Base-by-base conservation (phyloP, 768 basidiomycete genomes). In the Panaeolus papilionaceus region DNA sequence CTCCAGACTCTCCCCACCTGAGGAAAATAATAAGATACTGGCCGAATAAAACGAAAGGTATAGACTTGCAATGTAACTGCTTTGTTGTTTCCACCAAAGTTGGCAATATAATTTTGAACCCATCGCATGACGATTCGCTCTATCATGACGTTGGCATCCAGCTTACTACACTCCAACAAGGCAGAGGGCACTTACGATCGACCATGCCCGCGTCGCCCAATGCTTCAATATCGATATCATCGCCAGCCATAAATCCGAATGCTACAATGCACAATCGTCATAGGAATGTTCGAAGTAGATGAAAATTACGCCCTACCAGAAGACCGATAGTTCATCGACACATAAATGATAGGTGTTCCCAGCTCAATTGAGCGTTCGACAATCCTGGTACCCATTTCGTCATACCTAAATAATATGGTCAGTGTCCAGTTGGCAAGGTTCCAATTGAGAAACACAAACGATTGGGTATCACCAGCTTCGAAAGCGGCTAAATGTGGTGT, bases 31-130 rank as follows among this genome's bases (percentile, higher is more conserved):
- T 10, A 2, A 5, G 11, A 16, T 23, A 1, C 5, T 20, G 61
- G 23, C 28, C 20, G 9, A 12, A 16, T 2, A 9, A 1, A 11
- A 2, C 5, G 12, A 3, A 37, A 14, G 1, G 9, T 12, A 38
- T 45, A 12, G 3, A 54, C 75, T 39, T 69, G 85, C 84, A 88
- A 79, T 0, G 84, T 85, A 16, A 88, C 87, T 66, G 83, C 85
- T 0, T 69, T 69, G 0, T 85, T 84, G 74, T 91, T 85, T 18
- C 90, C 90, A 3, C 90, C 89, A 67, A 91, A 92, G 0, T 82
- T 77, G 20, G 70, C 70, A 68, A 91, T 88, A 72, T 91, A 85
- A 70, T 85, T 81, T 65, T 89, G 83, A 0, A 91, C 82, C 89
- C 89, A 92, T 71, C 83, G 76, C 23, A 92, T 73, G 0, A 86